Evolutionary conservation across 345 rosid species (phyloP), one percentile per base, ranked within the genome.

Genomic region (Atalantia buxifolia): DNA sequence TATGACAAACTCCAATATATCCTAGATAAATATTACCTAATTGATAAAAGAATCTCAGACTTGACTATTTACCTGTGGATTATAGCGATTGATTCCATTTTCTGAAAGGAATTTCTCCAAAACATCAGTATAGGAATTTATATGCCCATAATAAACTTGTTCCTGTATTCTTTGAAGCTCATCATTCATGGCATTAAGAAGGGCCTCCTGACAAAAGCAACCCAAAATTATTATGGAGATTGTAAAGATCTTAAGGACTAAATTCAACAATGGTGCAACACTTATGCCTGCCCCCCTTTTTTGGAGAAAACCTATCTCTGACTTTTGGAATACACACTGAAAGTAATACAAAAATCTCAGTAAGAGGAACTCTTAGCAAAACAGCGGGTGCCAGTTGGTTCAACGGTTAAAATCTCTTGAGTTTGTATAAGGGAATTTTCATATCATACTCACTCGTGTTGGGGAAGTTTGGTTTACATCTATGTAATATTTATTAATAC

Each of bases 141-240:
- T 90, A 69, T 92, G 94, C 10, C 99, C 98, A 65, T 87, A 94
- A 78, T 96, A 96, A 83, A 96, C 98, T 86, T 94, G 97, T 82
- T 96, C 98, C 82, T 96, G 99, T 81, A 96, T 89, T 86, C 88
- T 96, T 62, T 93, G 89, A 80, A 94, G 97, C 83, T 96, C 98
- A 30, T 92, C 98, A 81, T 94, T 96, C 97, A 96, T 94, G 79
- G 98, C 95, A 88, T 75, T 94, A 82, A 89, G 81, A 73, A 94
- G 97, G 74, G 93, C 89, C 82, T 94, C 99, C 98, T 96, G 89
- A 69, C 70, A 36, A 85, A 75, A 57, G 77, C 35, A 77, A 78
- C 45, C 68, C 69, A 78, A 74, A 21, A 65, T 66, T 35, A n/a
- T 59, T 4, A 71, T 4, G 48, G 2, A 77, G 78, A 59, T 57